These are phyloP conservation scores for Ramularia endophylla DNA, from an alignment of 2,329 filamentous ascomycete genomes.

Conservation along the genomic window DNA sequence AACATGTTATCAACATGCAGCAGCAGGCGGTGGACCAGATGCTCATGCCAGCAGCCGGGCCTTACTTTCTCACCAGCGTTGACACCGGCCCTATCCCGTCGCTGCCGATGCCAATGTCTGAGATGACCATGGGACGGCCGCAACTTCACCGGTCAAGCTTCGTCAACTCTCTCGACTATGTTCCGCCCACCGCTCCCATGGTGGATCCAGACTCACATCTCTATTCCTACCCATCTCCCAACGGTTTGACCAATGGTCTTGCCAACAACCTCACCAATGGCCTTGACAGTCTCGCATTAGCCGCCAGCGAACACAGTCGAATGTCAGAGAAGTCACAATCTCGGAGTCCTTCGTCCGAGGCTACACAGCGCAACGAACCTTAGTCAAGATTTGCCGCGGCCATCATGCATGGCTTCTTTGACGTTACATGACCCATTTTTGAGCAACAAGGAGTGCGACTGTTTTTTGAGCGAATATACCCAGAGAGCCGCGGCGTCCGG, in stretches of 20 bases:
- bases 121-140: conserved; percentile 24
- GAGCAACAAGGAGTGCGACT: too few species aligned
- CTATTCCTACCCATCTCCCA: conserved; percentile 33
- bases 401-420: neutral
- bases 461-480: too few species aligned
- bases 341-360: conserved; percentile 19
- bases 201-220: conserved; percentile 30
- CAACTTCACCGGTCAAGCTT: conserved; percentile 29
- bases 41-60: conserved; percentile 25
- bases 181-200: conserved; percentile 25
- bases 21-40: conserved; percentile 20
- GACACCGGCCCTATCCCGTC: conserved; percentile 31
- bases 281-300: conserved; percentile 33
- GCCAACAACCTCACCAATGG: conserved; percentile 34
- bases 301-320: conserved; percentile 31
- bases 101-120: conserved; percentile 31
- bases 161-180: conserved; percentile 30
- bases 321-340: conserved; percentile 28
- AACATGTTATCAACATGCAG: conserved; percentile 3
- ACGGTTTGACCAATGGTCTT: conserved; percentile 16
- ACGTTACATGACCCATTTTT: too few species aligned
- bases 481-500: too few species aligned
- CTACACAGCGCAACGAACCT: conserved; percentile 10
- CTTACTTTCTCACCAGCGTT: conserved; percentile 29
- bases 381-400: conserved; percentile 1